Percentiles rank a stretch among this genome's conserved stretches.
These are phyloP conservation scores for Platanus orientalis DNA, from an alignment of 164 flowering plant species.

Conservation along the genomic window DNA sequence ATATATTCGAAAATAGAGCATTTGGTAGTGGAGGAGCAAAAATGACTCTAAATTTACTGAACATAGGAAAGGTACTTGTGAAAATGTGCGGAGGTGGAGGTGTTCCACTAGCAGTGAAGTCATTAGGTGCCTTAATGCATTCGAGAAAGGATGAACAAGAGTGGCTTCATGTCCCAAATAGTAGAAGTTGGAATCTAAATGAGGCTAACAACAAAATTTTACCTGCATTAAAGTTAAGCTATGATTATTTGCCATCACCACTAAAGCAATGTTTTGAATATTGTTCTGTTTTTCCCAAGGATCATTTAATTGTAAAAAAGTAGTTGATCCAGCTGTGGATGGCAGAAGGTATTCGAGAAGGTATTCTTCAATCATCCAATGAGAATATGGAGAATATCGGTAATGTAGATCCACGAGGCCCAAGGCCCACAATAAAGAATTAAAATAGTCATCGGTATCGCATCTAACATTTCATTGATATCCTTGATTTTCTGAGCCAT, in stretches of 20 bases:
- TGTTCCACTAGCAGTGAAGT: not conserved
- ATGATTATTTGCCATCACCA: too few relatives aligned
- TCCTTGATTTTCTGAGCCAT: not conserved
- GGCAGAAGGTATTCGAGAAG: too few relatives aligned
- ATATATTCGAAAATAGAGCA: not conserved
- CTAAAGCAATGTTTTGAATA: too few relatives aligned
- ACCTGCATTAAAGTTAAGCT: too few relatives aligned
- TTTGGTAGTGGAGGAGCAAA: not conserved
- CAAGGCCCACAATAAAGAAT: too few relatives aligned
- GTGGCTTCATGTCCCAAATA: not conserved
- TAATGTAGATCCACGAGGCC: too few relatives aligned
- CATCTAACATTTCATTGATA: not conserved
- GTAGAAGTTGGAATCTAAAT: not conserved
- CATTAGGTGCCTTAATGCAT: not conserved
- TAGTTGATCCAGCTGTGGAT: not conserved
- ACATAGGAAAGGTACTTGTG: not conserved
- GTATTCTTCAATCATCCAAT: not conserved
- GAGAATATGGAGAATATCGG: not conserved
- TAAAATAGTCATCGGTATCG: too few relatives aligned
- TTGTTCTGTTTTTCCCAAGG: not conserved
- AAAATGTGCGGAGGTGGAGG: too few relatives aligned
- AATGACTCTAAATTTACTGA: not conserved
- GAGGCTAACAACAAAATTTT: not conserved
- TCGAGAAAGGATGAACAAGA: not conserved
- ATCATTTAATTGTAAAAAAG: not conserved